phyloP scores from a whole-genome alignment of 2,329 filamentous ascomycete genomes.

The Aspergillus ibericus region DNA sequence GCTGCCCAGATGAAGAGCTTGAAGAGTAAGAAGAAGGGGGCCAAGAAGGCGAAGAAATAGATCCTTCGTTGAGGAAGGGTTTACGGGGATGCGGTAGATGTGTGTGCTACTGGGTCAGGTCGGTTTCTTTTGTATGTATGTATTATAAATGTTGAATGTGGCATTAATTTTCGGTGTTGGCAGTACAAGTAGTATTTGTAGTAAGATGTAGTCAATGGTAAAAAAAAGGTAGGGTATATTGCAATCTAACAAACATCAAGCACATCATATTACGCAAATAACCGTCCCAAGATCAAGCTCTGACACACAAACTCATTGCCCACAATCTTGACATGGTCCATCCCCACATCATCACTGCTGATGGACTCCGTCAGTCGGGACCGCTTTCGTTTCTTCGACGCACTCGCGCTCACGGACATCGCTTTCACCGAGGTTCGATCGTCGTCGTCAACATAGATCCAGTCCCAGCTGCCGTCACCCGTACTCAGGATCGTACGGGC shows the following conservation, averaged over 20 bases:
- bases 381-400: slow-evolving; percentile 49
- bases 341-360: slow-evolving; percentile 32
- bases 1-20: slow-evolving; percentile 57
- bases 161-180: not conserved
- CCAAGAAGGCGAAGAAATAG: slow-evolving; percentile 33
- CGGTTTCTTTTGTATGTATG: not conserved
- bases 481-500: slow-evolving; percentile 59
- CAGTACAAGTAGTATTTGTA: not conserved
- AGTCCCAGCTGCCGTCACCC: slow-evolving; percentile 59
- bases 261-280: slow-evolving; percentile 50
- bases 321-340: slow-evolving; percentile 62
- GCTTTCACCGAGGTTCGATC: slow-evolving; percentile 55
- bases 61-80: not conserved
- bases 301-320: slow-evolving; percentile 88
- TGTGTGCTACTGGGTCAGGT: not conserved
- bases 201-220: not conserved
- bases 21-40: slow-evolving; percentile 47
- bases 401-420: slow-evolving; percentile 36
- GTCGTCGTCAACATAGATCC: slow-evolving; percentile 75
- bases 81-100: not conserved
- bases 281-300: slow-evolving; percentile 80
- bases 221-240: not conserved
- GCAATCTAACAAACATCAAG: not conserved
- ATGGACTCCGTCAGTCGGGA: slow-evolving; percentile 25
- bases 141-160: slow-evolving; percentile 1